These are phyloP conservation scores for Apophysomyces variabilis DNA, from an alignment of 371 early-diverging fungal genomes.

Conservation along the genomic window DNA sequence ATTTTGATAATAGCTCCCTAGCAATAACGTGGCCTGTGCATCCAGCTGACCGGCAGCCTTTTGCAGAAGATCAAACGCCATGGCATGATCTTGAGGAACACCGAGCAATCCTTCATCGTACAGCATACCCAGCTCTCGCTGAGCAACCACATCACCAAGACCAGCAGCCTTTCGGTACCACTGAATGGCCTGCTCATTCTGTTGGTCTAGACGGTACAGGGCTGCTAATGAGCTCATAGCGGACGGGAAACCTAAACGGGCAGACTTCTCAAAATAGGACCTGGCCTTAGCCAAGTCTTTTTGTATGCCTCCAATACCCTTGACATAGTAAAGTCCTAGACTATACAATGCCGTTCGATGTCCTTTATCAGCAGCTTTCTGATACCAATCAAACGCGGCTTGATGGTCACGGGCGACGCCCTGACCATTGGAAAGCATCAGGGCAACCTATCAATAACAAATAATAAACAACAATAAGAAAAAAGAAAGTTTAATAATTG, in stretches of 20 bases:
- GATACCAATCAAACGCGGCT: slow-evolving; percentile 59
- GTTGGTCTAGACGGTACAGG: slow-evolving; percentile 22
- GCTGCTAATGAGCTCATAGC: slow-evolving; percentile 51
- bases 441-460: slow-evolving; percentile 35
- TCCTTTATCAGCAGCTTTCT: slow-evolving; percentile 53
- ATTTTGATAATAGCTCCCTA: slow-evolving; percentile 59
- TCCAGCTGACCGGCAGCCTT: slow-evolving; percentile 80
- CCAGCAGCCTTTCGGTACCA: slow-evolving; percentile 59
- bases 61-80: slow-evolving; percentile 78
- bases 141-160: slow-evolving; percentile 55
- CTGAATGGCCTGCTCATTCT: slow-evolving; percentile 37
- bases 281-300: slow-evolving; percentile 43
- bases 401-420: slow-evolving; percentile 50
- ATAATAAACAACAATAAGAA: too few species aligned
- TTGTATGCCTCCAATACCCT: slow-evolving; percentile 43
- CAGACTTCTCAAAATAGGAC: slow-evolving; percentile 47
- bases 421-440: slow-evolving; percentile 55
- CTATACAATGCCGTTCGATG: slow-evolving; percentile 46
- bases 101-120: slow-evolving; percentile 74
- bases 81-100: slow-evolving; percentile 65
- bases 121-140: slow-evolving; percentile 84
- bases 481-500: slow-evolving; percentile 14
- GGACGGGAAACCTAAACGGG: slow-evolving; percentile 43
- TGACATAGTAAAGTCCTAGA: slow-evolving; percentile 51
- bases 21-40: slow-evolving; percentile 77